Base-by-base conservation (phyloP, 2,329 filamentous ascomycete species). In the Claviceps maximensis region DNA sequence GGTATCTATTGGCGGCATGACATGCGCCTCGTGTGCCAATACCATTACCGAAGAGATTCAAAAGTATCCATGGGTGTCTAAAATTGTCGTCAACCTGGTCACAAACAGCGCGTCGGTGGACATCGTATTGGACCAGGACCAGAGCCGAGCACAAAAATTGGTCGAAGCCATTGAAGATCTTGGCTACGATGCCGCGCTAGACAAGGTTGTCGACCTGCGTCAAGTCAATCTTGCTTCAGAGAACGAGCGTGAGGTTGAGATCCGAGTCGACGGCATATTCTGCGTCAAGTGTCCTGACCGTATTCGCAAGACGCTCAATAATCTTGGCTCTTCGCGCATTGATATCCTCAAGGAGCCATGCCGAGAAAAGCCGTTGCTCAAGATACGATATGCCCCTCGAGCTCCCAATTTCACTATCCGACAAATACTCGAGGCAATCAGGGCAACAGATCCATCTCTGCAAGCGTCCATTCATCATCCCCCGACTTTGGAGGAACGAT, bases 401-500 rank as follows among this genome's bases (percentile, higher is more conserved):
- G 74, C 82, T 3, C 86, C 88, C 0, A 63, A 60, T 1, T 80
- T 95, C 60, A 95, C 87, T 0, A 78, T 95, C 58, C 80, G 91
- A 49, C 77, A 80, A 8, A 87, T 96, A 44, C 71, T 94, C 13
- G 69, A 73, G 13, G 75, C 79, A 1, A 86, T 96, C 50, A 74
- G 80, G 52, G 75, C 75, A 5, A 74, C 79, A 6, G 85, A 95
- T 60, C 70, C 76, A 1, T 77, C 74, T 0, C 85, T 95, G 56
- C 71, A 71, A 27, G 79, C 84, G 1, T 81, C 78, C 2, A 78
- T 96, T 13, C 84, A 89, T 63, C 87, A 91, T 57, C 84, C 87
- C 0, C 87, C 86, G 0, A 89, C 84, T 0, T 76, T 95, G 4
- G 90, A 95, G 66, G 87, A 95, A 61, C 80, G 87, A 10, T 87